phyloP scores from a whole-genome alignment of 371 early-diverging fungal genomes.

The Apophysomyces elegans region DNA sequence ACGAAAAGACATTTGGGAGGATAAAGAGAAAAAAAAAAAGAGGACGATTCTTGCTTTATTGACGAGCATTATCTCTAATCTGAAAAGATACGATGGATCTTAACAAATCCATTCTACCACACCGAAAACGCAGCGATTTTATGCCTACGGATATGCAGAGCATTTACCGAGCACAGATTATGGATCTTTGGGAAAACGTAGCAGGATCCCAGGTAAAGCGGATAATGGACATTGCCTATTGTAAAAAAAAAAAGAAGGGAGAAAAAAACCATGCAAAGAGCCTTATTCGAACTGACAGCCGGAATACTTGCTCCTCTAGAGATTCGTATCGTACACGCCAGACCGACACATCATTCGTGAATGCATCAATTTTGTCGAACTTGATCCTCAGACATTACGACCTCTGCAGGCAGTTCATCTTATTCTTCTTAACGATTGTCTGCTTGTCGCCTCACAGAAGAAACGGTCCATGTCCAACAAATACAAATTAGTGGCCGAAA shows the following conservation, averaged over 20 bases:
- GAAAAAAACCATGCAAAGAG: too few species aligned
- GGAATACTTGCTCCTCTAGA: conserved; percentile 31
- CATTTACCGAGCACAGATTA: conserved; percentile 67
- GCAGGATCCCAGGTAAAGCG: conserved; percentile 74
- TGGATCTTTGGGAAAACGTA: conserved; percentile 74
- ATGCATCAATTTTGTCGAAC: conserved; percentile 75
- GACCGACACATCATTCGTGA: conserved; percentile 82
- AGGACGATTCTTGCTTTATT: too few species aligned
- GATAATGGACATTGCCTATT: background rate
- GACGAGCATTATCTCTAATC: too few species aligned
- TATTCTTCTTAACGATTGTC: conserved; percentile 79
- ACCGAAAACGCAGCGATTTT: conserved; percentile 40
- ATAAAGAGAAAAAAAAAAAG: too few species aligned
- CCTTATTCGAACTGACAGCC: too few species aligned
- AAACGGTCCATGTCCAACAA: conserved; percentile 73
- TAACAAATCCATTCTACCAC: conserved; percentile 27
- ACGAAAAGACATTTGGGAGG: too few species aligned
- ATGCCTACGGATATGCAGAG: conserved; percentile 59
- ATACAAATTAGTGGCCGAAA: conserved; percentile 77
- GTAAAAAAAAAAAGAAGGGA: too few species aligned
- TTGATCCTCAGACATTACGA: conserved; percentile 77
- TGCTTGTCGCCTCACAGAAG: conserved; percentile 79
- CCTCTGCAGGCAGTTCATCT: conserved; percentile 78
- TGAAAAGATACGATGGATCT: background rate
- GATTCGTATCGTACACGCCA: conserved; percentile 76